Conservation (phyloP, 225 moss, liverwort and hornwort genomes). For the Neckera pumila region DNA sequence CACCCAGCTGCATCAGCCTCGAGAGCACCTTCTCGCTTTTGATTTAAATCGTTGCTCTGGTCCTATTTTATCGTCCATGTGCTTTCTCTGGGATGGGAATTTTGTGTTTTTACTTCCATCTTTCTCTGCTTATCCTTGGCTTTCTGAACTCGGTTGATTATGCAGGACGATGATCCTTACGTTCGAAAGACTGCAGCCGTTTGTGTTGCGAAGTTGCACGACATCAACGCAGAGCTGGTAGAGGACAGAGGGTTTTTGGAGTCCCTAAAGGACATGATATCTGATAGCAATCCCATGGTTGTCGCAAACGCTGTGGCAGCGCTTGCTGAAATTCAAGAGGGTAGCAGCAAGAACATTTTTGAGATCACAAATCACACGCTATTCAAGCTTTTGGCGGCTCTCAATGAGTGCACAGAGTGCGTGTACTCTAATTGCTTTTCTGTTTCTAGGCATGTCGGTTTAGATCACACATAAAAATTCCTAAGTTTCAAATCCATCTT, state of each 20-base stretch:
- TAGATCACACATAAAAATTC: background rate
- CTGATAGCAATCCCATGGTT: constrained; percentile 98
- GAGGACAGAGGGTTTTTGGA: constrained; percentile 98
- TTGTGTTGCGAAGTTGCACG: constrained; percentile 94
- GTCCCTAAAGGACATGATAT: constrained; percentile 89
- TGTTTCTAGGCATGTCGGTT: background rate
- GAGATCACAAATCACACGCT: constrained; percentile 94
- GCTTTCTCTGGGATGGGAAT: background rate
- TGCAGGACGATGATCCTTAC: constrained; percentile 96
- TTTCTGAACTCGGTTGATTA: background rate
- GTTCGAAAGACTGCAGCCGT: constrained; percentile 96
- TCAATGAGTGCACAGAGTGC: constrained; percentile 99
- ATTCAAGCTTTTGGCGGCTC: constrained; percentile 95
- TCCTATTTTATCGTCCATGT: background rate
- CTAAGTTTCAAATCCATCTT: background rate
- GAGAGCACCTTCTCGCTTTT: background rate
- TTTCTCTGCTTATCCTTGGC: background rate
- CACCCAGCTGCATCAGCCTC: background rate
- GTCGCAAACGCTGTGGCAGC: constrained; percentile 97
- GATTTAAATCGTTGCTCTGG: background rate
- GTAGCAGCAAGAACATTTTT: constrained; percentile 71
- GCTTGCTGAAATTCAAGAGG: constrained; percentile 97
- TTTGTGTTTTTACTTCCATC: background rate
- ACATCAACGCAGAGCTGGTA: constrained; percentile 96
- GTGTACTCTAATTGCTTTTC: background rate